A percentile compares a stretch with the other conserved stretches of the same genome.
Evolutionary conservation across 257 asterid genomes (phyloP).

Genomic region (Gardenia jasminoides): DNA sequence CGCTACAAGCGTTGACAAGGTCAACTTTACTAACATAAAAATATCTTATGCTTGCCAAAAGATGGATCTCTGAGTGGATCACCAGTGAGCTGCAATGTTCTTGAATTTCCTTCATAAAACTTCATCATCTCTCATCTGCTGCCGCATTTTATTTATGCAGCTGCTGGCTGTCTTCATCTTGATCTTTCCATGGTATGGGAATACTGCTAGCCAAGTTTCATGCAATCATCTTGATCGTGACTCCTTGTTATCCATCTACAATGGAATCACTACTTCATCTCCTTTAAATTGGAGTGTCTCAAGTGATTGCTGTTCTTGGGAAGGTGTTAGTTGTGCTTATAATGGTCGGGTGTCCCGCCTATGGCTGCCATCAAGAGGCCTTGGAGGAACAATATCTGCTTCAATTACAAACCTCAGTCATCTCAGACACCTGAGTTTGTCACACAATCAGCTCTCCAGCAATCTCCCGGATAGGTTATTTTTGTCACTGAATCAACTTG

Average conservation of each 20-base stretch:
- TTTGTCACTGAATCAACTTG: constrained; percentile 34
- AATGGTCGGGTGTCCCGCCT: constrained; percentile 50
- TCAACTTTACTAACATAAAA: too few relatives aligned
- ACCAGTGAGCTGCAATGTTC: too few relatives aligned
- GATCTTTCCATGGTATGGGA: too few relatives aligned
- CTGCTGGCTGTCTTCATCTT: too few relatives aligned
- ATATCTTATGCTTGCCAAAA: too few relatives aligned
- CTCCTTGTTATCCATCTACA: constrained; percentile 46
- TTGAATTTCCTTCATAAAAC: too few relatives aligned
- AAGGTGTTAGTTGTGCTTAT: constrained; percentile 69
- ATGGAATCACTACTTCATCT: constrained; percentile 30
- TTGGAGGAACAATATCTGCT: constrained; percentile 49
- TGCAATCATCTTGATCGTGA: constrained; percentile 53
- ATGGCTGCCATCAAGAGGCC: constrained; percentile 64
- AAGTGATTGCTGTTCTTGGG: constrained; percentile 85
- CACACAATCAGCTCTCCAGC: constrained; percentile 58
- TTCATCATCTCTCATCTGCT: too few relatives aligned
- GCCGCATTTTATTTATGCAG: too few relatives aligned
- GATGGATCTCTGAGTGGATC: too few relatives aligned
- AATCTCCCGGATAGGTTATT: constrained; percentile 58
- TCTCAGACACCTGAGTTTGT: constrained; percentile 55
- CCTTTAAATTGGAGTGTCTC: constrained; percentile 62
- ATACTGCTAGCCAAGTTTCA: constrained; percentile 38
- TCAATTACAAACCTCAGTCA: constrained; percentile 47
- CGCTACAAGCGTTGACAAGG: too few relatives aligned